Conservation (phyloP, 345 rosid genomes). For the Camelina hispida region DNA sequence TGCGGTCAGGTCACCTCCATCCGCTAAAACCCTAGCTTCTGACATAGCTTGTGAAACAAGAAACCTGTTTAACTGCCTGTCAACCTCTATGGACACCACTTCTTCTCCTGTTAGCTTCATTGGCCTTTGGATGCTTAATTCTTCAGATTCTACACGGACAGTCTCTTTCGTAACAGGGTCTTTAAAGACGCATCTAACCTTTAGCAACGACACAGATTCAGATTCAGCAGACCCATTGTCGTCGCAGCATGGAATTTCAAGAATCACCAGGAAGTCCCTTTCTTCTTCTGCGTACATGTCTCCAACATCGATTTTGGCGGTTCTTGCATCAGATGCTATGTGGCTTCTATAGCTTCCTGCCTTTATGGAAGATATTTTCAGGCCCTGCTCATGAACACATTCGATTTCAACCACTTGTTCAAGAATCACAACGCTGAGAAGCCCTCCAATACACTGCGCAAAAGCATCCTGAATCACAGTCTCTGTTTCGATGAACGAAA, state of each 20-base stretch:
- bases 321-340: conserved; percentile 51
- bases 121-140: conserved; percentile 62
- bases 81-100: conserved; percentile 77
- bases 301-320: conserved; percentile 69
- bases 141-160: conserved; percentile 53
- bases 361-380: conserved; percentile 63
- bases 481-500: conserved; percentile 91
- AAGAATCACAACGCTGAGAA: conserved; percentile 84
- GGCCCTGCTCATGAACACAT: conserved; percentile 49
- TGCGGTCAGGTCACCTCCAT: conserved; percentile 58
- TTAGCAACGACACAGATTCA: conserved; percentile 63
- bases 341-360: conserved; percentile 78
- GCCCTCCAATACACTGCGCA: conserved; percentile 98
- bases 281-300: conserved; percentile 98
- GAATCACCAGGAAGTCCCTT: conserved; percentile 77
- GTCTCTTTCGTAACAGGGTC: conserved; percentile 66
- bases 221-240: conserved; percentile 44
- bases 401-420: conserved; percentile 65
- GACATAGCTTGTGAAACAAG: conserved; percentile 82
- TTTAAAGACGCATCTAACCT: conserved; percentile 66
- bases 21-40: conserved; percentile 78
- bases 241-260: conserved; percentile 59
- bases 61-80: conserved; percentile 81
- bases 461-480: conserved; percentile 89
- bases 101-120: conserved; percentile 49